Base-by-base conservation (phyloP, 2,329 filamentous ascomycete species). In the Beauveria sp. region DNA sequence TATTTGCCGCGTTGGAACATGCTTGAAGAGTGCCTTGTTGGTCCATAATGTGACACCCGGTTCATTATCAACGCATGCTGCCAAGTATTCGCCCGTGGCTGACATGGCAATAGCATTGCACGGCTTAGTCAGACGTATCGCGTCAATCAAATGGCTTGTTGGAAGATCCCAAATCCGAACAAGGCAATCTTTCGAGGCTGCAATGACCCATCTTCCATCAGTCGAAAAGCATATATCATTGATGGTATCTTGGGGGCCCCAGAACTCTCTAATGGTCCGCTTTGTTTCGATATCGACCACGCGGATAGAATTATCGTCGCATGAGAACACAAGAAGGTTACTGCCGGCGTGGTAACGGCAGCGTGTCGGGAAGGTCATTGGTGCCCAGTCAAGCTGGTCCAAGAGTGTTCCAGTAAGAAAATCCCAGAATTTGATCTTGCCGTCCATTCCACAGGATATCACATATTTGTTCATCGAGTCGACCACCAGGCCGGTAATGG, bases 391-490 rank as follows among this genome's bases (percentile, higher is more conserved):
- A 56, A 97, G 85, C 69, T 97, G 87, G 64, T 93, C 84, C 12
- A 90, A 71, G 3, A 97, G 80, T 50, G 85, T 83, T 8, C 93
- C 94, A 0, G 89, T 91, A n/a, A 86, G 75, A 65, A 99, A 96
- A 66, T 96, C 90, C 96, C 96, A 99, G 71, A 99, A 97, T 77
- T 97, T 97, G 68, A 97, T 82, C 73, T 89, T 96, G 37, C 94
- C 94, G 72, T 99, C 94, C 16, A 92, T 76, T 2, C 91, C 89
- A 71, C 92, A 96, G 63, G 92, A 96, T 48, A 97, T 85, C 55
- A 97, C 80, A 20, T 83, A 85, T 65, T 88, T 90, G 74, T 97
- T 97, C 72, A 97, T 80, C n/a, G 86, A 87, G 75, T 99, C 93
- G 18, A 97, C 85, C 26, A 91, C 82, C 46, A 99, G 78, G 1